Conservation (phyloP, 805 yeast species). For the Kodamaea fukazawae region DNA sequence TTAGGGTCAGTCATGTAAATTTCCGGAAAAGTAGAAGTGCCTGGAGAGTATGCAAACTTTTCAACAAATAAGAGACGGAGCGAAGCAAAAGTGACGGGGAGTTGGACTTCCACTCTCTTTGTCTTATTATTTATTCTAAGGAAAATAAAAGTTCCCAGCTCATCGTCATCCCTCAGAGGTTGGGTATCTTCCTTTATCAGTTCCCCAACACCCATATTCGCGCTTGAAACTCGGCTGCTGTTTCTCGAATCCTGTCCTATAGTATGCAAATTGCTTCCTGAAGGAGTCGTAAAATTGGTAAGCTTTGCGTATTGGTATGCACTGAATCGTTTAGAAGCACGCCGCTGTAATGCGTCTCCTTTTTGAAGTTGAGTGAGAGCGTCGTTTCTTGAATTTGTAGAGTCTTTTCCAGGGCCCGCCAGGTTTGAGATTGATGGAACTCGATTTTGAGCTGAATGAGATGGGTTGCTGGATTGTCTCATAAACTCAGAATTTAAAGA, state of each 20-base stretch:
- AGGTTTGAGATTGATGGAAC: not conserved
- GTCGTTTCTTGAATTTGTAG: slow-evolving; percentile 31
- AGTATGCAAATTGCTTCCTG: slow-evolving; percentile 12
- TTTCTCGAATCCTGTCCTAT: slow-evolving; percentile 9
- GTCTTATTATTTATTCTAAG: slow-evolving; percentile 52
- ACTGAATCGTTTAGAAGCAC: slow-evolving; percentile 91
- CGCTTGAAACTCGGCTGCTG: slow-evolving; percentile 4
- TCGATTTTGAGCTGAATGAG: slow-evolving; percentile 4
- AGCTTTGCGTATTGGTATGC: slow-evolving; percentile 88
- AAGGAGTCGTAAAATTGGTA: slow-evolving; percentile 36
- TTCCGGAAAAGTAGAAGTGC: slow-evolving; percentile 68
- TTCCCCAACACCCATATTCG: not conserved
- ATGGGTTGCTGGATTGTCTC: slow-evolving; percentile 5
- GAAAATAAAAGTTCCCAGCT: slow-evolving; percentile 31
- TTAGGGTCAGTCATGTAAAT: slow-evolving; percentile 66
- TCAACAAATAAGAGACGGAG: slow-evolving; percentile 77
- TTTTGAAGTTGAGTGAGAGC: slow-evolving; percentile 78
- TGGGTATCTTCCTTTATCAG: too few species aligned
- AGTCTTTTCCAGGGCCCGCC: not conserved
- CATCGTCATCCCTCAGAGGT: slow-evolving; percentile 5
- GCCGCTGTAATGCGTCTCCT: slow-evolving; percentile 78
- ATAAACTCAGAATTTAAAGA: not conserved
- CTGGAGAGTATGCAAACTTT: slow-evolving; percentile 81
- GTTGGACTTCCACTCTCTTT: slow-evolving; percentile 47
- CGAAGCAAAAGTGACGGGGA: slow-evolving; percentile 51